Percentiles rank a stretch among this genome's conserved stretches.
These are phyloP conservation scores for Ulmus americana DNA, from an alignment of 331 rosid genomes.

Conservation along the genomic window DNA sequence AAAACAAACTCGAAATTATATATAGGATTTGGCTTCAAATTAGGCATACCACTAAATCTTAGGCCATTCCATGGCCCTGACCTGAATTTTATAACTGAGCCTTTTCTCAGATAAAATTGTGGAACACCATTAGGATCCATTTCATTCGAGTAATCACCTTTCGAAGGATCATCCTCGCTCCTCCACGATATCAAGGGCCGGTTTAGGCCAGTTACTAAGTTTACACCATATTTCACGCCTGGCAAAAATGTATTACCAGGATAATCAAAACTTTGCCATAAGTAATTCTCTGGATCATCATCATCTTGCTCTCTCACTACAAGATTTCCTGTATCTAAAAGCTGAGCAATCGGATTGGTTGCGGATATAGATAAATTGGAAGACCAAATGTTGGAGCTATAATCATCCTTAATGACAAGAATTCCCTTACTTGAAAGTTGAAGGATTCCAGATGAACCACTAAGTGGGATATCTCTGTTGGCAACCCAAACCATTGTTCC, in stretches of 20 bases:
- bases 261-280: conserved; percentile 48
- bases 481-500: conserved; percentile 26
- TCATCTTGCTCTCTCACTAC: conserved; percentile 18
- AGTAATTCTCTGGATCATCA: background rate
- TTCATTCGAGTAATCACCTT: background rate
- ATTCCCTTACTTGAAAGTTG: conserved; percentile 7
- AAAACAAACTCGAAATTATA: conserved; percentile 6
- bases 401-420: conserved; percentile 1
- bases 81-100: background rate
- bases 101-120: background rate
- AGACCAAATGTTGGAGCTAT: conserved; percentile 14
- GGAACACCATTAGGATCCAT: conserved; percentile 22
- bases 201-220: conserved; percentile 22
- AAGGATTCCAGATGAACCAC: conserved; percentile 18
- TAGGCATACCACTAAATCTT: conserved; percentile 23
- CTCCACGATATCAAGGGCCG: conserved; percentile 30
- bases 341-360: conserved; percentile 13
- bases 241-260: conserved; percentile 24
- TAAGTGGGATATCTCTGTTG: conserved; percentile 16
- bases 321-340: conserved; percentile 34
- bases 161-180: conserved; percentile 32
- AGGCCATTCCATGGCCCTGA: conserved; percentile 26
- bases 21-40: conserved; percentile 12
- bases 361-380: conserved; percentile 6
- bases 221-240: conserved; percentile 32